Percentiles rank a stretch among this genome's conserved stretches.
Evolutionary conservation across 2,329 filamentous ascomycete species (phyloP).

Genomic region (Arachnopeziza araneosa): DNA sequence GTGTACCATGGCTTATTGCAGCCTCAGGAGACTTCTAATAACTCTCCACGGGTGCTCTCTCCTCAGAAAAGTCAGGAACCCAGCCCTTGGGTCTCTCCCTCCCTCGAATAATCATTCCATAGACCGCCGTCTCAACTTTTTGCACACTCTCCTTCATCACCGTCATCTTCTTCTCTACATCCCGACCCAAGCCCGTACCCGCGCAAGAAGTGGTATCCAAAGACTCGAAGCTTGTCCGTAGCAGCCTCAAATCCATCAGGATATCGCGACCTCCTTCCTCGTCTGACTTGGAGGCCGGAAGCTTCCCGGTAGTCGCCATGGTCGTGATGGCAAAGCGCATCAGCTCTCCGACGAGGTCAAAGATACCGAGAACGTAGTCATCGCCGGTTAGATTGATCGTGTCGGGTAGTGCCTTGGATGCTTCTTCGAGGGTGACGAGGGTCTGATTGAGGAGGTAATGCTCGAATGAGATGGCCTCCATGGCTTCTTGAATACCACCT

Average conservation of each 20-base stretch:
- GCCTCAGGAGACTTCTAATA: constrained; percentile 22
- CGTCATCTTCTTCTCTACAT: constrained; percentile 73
- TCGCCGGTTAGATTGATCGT: constrained; percentile 65
- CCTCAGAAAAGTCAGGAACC: constrained; percentile 65
- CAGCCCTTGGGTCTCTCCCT: constrained; percentile 87
- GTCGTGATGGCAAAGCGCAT: constrained; percentile 94
- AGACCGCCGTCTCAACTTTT: constrained; percentile 89
- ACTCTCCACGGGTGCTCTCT: constrained; percentile 26
- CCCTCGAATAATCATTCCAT: constrained; percentile 80
- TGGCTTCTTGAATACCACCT: constrained; percentile 81
- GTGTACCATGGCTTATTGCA: too few species aligned
- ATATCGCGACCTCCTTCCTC: constrained; percentile 48
- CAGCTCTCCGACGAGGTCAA: constrained; percentile 91
- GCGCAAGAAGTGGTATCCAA: constrained; percentile 50
- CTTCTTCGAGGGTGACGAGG: constrained; percentile 63
- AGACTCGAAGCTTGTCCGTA: constrained; percentile 72
- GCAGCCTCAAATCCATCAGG: constrained; percentile 71
- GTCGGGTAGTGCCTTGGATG: constrained; percentile 41
- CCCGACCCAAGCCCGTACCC: constrained; percentile 49
- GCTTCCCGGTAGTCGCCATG: constrained; percentile 60
- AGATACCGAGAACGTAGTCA: constrained; percentile 86
- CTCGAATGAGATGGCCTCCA: constrained; percentile 84
- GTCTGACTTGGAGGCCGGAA: constrained; percentile 33
- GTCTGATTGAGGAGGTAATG: constrained; percentile 78
- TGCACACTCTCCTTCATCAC: constrained; percentile 84